These are phyloP conservation scores for Solanum boliviense DNA, from an alignment of 257 asterid species.

Conservation along the genomic window DNA sequence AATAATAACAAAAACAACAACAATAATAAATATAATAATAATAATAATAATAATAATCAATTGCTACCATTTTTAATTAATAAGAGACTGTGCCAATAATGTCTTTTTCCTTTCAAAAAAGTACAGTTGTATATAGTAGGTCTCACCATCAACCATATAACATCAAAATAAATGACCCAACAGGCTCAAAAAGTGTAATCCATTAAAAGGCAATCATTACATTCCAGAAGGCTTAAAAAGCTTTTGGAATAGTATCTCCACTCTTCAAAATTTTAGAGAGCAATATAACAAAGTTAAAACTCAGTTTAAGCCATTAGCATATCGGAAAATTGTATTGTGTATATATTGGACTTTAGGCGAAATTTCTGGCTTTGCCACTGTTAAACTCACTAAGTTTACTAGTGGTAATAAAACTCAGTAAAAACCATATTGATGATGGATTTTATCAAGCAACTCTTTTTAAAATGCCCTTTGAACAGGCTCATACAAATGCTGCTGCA, in stretches of 20 bases:
- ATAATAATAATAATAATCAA: neutral
- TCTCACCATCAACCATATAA: neutral
- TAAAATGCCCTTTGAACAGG: neutral
- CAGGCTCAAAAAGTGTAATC: conserved; percentile 7
- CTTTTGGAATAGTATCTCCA: neutral
- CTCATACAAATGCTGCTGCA: neutral
- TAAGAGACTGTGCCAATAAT: neutral
- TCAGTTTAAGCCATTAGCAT: neutral
- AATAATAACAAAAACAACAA: neutral
- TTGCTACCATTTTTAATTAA: neutral
- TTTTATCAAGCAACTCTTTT: neutral
- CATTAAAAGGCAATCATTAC: conserved; percentile 4
- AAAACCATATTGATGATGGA: neutral
- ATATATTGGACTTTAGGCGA: neutral
- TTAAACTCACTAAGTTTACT: neutral
- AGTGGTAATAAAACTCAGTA: neutral
- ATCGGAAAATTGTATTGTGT: neutral
- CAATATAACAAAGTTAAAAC: neutral
- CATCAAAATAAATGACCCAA: conserved; percentile 5
- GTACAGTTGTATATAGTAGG: neutral
- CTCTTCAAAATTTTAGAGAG: neutral
- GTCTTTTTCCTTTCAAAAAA: neutral
- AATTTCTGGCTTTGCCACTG: neutral
- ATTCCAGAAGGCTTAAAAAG: neutral
- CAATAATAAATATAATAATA: too few species aligned